Base-by-base conservation (phyloP, 2,329 filamentous ascomycete species). In the Lachnellula suecica region DNA sequence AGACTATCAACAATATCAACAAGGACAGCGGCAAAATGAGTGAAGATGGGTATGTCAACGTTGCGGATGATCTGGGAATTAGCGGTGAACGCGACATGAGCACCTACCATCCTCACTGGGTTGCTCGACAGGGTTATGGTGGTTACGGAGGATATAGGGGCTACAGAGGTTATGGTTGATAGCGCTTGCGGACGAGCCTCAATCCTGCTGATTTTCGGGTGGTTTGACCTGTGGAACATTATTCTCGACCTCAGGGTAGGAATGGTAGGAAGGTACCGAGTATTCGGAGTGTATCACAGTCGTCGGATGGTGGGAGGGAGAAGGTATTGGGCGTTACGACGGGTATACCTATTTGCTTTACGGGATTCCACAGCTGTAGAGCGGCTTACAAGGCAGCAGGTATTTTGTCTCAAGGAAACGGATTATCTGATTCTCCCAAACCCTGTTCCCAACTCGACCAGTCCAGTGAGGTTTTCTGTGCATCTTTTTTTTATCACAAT, bases 11-110 rank as follows among this genome's bases (percentile, higher is more conserved):
- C 31, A 72, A 70, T 29, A 73, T 81, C 22, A 70, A 70, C 44
- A 76, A 72, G 56, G 69, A 66, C 1, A 43, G 43, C n/a, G 71
- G 75, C 3, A 62, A 63, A 4, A 55, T 70, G 0, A 73, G 71
- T 22, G 62, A 63, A 1, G 81, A 84, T 31, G 83, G 83, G 0
- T 87, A 87, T 59, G 70, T 84, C 43, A 86, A 86, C 63, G 77
- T 87, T 3, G 82, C 80, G 1, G 68, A 74, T 19, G 78, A 85
- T 63, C 69, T 86, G n/a, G 83, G 83, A 2, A 73, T 86, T 56
- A 80, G 76, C 54, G 66, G 54, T 6, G 35, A 53, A n/a, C 70
- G 82, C 71, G 81, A 79, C 79, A 67, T 56, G 57, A 64, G 62
- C 40, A 58, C 51, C 6, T 66, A 66, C 54, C 58, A 64, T 43